phyloP scores from a whole-genome alignment of 2,329 filamentous ascomycete genomes.

The Colletotrichum sp. region DNA sequence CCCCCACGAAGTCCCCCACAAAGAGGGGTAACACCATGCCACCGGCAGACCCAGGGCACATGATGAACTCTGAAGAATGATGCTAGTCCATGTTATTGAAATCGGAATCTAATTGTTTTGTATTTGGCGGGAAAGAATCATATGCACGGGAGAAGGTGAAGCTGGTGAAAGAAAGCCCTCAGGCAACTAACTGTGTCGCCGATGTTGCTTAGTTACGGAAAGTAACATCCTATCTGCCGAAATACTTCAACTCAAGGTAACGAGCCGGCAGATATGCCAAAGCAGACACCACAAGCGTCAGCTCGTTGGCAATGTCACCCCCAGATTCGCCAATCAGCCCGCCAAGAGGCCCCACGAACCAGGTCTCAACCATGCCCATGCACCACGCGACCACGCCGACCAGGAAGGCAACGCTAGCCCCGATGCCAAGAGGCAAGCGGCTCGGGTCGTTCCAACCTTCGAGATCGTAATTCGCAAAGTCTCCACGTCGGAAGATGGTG shows the following conservation, averaged over 20 bases:
- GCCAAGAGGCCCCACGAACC: neutral
- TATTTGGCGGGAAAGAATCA: neutral
- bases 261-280: neutral
- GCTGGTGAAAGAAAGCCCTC: neutral
- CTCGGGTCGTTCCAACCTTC: neutral
- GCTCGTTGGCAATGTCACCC: neutral
- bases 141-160: fast-evolving
- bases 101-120: neutral
- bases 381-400: neutral
- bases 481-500: neutral
- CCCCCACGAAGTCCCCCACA: neutral
- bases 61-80: neutral
- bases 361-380: neutral
- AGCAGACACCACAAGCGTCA: neutral
- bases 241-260: neutral
- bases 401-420: neutral
- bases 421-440: neutral
- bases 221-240: neutral
- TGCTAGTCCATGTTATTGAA: neutral
- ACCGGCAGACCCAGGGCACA: neutral
- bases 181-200: neutral
- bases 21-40: neutral
- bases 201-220: neutral
- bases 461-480: neutral
- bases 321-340: neutral